phyloP scores from a whole-genome alignment of 371 early-diverging fungal species.

The Actinomortierella ambigua region DNA sequence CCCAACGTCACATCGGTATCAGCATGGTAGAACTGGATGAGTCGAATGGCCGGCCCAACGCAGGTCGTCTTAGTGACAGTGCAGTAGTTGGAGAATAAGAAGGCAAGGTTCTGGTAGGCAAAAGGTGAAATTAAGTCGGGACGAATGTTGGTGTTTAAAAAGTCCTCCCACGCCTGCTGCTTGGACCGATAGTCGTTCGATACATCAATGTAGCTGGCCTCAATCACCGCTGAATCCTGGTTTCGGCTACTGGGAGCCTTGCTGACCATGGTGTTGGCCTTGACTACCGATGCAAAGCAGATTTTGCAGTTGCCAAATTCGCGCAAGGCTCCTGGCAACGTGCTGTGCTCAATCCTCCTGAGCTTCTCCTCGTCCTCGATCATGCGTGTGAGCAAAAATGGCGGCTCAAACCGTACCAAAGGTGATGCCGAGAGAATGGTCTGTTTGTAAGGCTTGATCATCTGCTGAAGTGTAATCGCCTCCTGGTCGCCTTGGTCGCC shows the following conservation, averaged over 20 bases:
- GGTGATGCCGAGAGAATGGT: conserved; percentile 84
- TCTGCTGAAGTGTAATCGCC: conserved; percentile 21
- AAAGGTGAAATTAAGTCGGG: conserved; percentile 66
- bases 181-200: conserved; percentile 56
- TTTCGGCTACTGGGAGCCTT: conserved; percentile 43
- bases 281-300: conserved; percentile 16
- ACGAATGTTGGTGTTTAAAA: conserved; percentile 54
- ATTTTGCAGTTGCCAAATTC: conserved; percentile 38
- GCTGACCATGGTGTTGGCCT: conserved; percentile 16
- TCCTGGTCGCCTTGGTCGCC: conserved; percentile 19
- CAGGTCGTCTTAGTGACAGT: conserved; percentile 72
- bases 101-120: conserved; percentile 69
- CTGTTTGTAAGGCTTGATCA: conserved; percentile 54
- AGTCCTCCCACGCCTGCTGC: conserved; percentile 58
- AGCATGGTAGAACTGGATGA: conserved; percentile 80
- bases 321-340: conserved; percentile 22
- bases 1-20: conserved; percentile 85
- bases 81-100: conserved; percentile 76
- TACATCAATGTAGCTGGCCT: conserved; percentile 55
- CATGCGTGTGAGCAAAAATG: conserved; percentile 76
- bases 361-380: conserved; percentile 65
- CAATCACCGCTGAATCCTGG: conserved; percentile 49
- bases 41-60: conserved; percentile 70
- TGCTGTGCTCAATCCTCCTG: conserved; percentile 33
- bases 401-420: conserved; percentile 78